phyloP scores from a whole-genome alignment of 192 early-diverging fungal genomes.

The Ambispora gerdemannii region DNA sequence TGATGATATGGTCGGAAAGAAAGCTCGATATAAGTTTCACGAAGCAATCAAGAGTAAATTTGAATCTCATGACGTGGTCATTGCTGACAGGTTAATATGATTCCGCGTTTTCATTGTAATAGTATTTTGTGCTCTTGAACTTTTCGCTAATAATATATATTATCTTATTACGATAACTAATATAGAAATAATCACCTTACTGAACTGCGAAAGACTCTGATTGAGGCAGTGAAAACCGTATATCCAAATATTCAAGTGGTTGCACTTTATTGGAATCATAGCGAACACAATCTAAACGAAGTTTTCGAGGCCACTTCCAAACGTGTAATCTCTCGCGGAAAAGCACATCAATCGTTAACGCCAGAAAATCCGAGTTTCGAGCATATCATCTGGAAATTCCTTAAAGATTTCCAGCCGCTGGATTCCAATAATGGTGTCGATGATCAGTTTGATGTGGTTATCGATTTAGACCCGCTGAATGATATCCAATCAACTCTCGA shows the following conservation, averaged over 20 bases:
- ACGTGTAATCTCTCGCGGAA: conserved; percentile 65
- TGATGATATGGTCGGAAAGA: conserved; percentile 71
- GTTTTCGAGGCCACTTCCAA: conserved; percentile 52
- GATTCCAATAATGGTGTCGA: conserved; percentile 53
- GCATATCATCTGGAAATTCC: conserved; percentile 56
- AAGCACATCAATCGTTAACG: conserved; percentile 79
- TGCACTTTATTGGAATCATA: conserved; percentile 73
- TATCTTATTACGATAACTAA: too few relatives aligned
- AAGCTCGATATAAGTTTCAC: conserved; percentile 53
- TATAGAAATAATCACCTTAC: conserved; percentile 62
- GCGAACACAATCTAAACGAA: conserved; percentile 38
- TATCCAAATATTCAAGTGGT: conserved; percentile 67
- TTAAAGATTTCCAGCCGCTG: conserved; percentile 48
- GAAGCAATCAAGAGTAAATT: conserved; percentile 54
- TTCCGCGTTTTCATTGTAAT: conserved; percentile 21
- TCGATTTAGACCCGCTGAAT: conserved; percentile 54
- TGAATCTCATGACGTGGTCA: conserved; percentile 57
- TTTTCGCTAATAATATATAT: too few relatives aligned
- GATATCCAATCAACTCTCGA: conserved; percentile 47
- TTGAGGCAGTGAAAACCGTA: conserved; percentile 42
- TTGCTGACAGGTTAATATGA: conserved; percentile 64
- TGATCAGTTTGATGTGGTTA: conserved; percentile 50
- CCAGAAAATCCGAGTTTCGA: conserved; percentile 58
- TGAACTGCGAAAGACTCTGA: conserved; percentile 52
- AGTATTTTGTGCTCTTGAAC: conserved; percentile 14